Base-by-base conservation (phyloP, 2,329 filamentous ascomycete species). In the Neofusicoccum parvum region DNA sequence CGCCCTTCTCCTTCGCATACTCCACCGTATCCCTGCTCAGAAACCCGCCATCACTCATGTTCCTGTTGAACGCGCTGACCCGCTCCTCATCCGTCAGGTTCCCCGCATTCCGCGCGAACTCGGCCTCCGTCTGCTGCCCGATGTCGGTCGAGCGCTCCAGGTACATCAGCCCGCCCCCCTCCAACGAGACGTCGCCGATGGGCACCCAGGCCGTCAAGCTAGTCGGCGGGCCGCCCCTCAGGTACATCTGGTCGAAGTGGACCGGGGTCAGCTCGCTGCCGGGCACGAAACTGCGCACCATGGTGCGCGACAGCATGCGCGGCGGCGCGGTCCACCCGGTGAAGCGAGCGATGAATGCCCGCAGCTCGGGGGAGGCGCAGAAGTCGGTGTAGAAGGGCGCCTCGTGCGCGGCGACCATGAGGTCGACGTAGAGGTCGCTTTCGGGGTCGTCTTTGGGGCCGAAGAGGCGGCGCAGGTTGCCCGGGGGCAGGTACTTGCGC, bases 191-290 rank as follows among this genome's bases (percentile, higher is more conserved):
- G 36, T 36, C 20, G 1, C 66, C 64, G 37, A 67, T 58, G 2
- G 66, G 66, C 27, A 67, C 64, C 63, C 64, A 66, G 3, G 66
- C 66, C 7, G 66, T 67, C 17, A 67, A 17, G 34, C 41, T 51
- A 4, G 66, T 65, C 15, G 66, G 66, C 27, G 62, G 53, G 12
- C 66, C 66, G 6, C 32, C 63, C 11, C 54, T 39, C 17, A 66
- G 54, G 51, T 56, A 65, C 48, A 66, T 65, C 37, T 66, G 63
- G 39, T 67, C 66, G 64, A 65, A 66, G 43, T 67, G 66, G 11
- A 65, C 66, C n/a, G 63, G 63, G 3, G 64, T 67, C n/a, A 62
- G 41, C 46, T 67, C 62, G 34, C 45, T 12, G 53, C 56, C 27
- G 62, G 66, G 37, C 27, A 43, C 53, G 45, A 65, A 62, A 14